phyloP scores from a whole-genome alignment of 345 rosid genomes.

The Pistacia vera region DNA sequence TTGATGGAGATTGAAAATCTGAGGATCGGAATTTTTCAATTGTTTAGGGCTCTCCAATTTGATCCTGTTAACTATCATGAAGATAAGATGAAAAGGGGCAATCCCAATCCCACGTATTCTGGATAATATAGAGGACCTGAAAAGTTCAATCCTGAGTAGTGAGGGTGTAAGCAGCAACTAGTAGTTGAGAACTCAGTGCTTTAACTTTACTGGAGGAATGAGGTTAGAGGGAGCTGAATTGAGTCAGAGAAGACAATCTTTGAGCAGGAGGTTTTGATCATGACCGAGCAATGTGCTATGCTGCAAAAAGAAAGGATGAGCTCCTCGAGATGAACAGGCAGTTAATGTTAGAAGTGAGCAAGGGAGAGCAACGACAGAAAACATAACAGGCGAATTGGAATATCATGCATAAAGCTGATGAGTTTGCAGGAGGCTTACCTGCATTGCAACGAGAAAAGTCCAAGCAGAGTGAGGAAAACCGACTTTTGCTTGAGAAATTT shows the following conservation, averaged over 20 bases:
- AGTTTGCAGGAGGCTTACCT: constrained; percentile 51
- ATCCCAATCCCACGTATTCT: constrained; percentile 53
- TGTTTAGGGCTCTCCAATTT: constrained; percentile 70
- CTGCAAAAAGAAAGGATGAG: constrained; percentile 54
- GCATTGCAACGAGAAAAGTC: constrained; percentile 53
- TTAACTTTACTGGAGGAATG: constrained; percentile 57
- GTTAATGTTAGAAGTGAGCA: constrained; percentile 52
- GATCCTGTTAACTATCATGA: constrained; percentile 38
- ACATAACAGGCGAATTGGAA: constrained; percentile 46
- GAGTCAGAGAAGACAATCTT: constrained; percentile 49
- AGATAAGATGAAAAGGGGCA: constrained; percentile 43
- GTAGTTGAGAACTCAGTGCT: constrained; percentile 75
- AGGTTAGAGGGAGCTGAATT: constrained; percentile 52
- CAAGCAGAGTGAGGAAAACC: constrained; percentile 47
- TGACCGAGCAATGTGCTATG: constrained; percentile 32
- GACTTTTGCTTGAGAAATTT: constrained; percentile 43
- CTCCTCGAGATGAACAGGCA: constrained; percentile 60
- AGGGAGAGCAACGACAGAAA: constrained; percentile 42
- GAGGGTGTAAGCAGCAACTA: constrained; percentile 67
- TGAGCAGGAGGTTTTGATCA: constrained; percentile 42
- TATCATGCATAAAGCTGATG: constrained; percentile 40
- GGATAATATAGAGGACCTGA: constrained; percentile 55
- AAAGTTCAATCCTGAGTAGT: constrained; percentile 46
- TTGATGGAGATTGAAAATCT: constrained; percentile 66
- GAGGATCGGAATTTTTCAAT: constrained; percentile 59